Evolutionary conservation across 2,329 filamentous ascomycete species (phyloP).

Genomic region (Cladophialophora carrionii): DNA sequence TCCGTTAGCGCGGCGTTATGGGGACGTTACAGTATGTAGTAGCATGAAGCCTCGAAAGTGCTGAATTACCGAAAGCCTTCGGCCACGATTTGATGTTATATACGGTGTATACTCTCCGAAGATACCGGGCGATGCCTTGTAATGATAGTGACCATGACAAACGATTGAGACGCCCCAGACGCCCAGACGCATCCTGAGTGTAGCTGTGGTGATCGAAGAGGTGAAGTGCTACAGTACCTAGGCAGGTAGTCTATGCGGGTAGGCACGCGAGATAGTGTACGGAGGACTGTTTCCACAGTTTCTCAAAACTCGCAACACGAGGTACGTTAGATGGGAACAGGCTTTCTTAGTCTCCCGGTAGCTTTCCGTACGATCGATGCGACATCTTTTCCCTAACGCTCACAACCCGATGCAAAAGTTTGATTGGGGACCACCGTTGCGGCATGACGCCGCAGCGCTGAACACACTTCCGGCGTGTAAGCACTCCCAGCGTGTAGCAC

Average conservation of each 20-base stretch:
- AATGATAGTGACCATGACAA: background rate
- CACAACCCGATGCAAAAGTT: no score
- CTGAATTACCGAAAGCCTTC: background rate
- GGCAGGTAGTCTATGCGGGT: background rate
- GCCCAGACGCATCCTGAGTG: background rate
- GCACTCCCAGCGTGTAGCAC: no score
- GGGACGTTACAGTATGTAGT: background rate
- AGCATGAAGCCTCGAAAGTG: background rate
- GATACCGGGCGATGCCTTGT: background rate
- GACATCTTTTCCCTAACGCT: no score
- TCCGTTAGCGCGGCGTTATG: constrained; percentile 5
- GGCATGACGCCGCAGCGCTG: no score
- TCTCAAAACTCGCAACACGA: background rate
- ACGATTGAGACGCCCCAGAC: background rate
- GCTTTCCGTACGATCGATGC: no score
- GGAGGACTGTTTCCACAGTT: no score
- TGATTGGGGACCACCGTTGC: no score
- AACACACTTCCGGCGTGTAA: no score
- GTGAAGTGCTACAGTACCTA: background rate
- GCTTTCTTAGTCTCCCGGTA: no score
- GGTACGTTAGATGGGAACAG: no score
- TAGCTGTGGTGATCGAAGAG: background rate
- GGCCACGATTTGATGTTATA: constrained; percentile 6
- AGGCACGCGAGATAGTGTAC: background rate
- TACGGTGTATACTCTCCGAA: background rate